Percentiles rank a stretch among this genome's conserved stretches.
Evolutionary conservation across 306 rosid species (phyloP).

Genomic region (Malus fusca): DNA sequence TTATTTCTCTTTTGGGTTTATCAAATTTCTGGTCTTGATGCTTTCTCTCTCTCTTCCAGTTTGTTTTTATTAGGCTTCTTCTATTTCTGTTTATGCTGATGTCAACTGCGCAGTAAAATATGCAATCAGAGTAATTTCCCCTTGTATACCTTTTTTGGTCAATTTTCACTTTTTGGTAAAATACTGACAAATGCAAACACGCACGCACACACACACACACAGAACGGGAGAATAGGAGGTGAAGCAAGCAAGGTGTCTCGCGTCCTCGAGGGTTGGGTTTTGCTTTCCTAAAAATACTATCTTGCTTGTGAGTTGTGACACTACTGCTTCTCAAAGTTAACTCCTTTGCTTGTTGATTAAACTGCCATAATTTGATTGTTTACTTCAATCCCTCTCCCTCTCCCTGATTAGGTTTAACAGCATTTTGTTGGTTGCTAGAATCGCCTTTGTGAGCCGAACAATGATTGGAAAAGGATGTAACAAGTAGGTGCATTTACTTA

Average conservation of each 20-base stretch:
- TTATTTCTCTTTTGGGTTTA: not conserved
- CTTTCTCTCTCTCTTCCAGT: not conserved
- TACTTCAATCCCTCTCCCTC: not conserved
- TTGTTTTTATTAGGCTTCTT: conserved; percentile 10
- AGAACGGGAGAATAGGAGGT: not conserved
- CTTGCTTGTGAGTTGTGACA: conserved; percentile 8
- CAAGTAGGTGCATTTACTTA: conserved; percentile 3
- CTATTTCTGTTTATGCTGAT: not conserved
- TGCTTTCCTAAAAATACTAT: conserved; percentile 36
- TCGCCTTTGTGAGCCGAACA: not conserved
- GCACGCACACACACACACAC: not conserved
- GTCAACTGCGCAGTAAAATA: not conserved
- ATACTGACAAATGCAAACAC: not conserved
- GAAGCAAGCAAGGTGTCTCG: not conserved
- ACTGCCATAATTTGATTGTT: conserved; percentile 37
- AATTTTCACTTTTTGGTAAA: not conserved
- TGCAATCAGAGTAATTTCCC: not conserved
- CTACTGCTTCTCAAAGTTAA: conserved; percentile 13
- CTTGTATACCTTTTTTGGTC: not conserved
- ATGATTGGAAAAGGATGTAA: conserved; percentile 1
- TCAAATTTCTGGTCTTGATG: conserved; percentile 16
- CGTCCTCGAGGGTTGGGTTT: conserved; percentile 37
- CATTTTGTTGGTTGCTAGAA: not conserved
- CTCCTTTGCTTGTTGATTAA: conserved; percentile 35
- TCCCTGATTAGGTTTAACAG: conserved; percentile 5